Evolutionary conservation across 306 rosid genomes (phyloP), one percentile per base, ranked within the genome.

Genomic region (Purshia tridentata): DNA sequence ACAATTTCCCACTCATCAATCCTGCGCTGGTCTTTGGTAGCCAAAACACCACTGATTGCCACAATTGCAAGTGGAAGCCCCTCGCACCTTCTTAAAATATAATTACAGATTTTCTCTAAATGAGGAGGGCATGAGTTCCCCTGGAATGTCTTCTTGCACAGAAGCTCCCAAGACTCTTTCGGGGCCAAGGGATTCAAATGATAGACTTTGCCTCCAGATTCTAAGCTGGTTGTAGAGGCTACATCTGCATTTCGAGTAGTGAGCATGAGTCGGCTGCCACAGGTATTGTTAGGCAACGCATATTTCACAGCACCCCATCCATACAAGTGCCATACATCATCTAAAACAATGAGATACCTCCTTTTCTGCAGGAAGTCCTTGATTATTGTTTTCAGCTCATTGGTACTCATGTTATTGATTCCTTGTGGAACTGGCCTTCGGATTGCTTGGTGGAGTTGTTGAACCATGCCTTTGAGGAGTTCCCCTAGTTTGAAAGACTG

Each of bases 31-130:
- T 85, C 87, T 72, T 87, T 85, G 5, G 83, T 83, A 19, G 89
- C 83, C 78, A 87, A 72, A 72, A 85, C 76, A 47, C 87, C 88
- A 78, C 88, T 74, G 46, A 87, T 54, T 5, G 92, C 92, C 15
- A 87, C 92, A 52, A 87, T 87, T 48, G 92, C 92, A 58, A 87
- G 89, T 3, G 92, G 92, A 12, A 87, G 77, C 10, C 92, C 92
- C 66, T 77, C 89, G 16, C 92, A 87, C 56, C 76, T 87, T 79
- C 74, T 71, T 11, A 87, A 71, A 19, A 79, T 77, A 60, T 19
- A 4, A 40, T 57, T 72, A 51, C 87, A 81, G 8, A 74, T 83
- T 13, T 68, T 66, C 47, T 57, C 72, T 70, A 85, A 78, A 74
- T 78, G 58, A 6, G 86, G 71, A 62, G 89, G 91, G 56, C 91